Conservation (phyloP, 805 yeast genomes). For the Teunomyces panamensis region DNA sequence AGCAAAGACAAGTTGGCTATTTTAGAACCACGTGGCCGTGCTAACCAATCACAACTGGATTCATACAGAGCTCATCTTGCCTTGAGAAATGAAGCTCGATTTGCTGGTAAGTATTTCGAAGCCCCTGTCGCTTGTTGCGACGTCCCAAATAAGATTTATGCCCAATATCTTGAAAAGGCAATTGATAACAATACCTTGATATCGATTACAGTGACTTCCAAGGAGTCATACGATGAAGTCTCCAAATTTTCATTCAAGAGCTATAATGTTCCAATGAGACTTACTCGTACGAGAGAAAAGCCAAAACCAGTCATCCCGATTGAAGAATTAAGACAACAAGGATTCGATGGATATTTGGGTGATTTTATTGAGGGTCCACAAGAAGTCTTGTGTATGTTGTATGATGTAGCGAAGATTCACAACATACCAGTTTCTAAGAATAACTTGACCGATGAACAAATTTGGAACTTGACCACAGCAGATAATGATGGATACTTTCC, state of each 20-base stretch:
- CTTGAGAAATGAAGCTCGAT: slow-evolving; percentile 38
- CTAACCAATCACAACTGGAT: slow-evolving; percentile 37
- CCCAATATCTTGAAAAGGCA: slow-evolving; percentile 55
- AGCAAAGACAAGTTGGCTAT: slow-evolving; percentile 53
- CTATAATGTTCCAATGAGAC: slow-evolving; percentile 58
- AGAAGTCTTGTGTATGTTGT: slow-evolving; percentile 69
- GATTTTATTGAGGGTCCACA: slow-evolving; percentile 75
- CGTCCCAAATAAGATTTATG: slow-evolving; percentile 47
- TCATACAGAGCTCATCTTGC: slow-evolving; percentile 36
- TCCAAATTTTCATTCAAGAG: slow-evolving; percentile 35
- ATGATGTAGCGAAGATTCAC: slow-evolving; percentile 45
- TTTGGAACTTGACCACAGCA: slow-evolving; percentile 34
- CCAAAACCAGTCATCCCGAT: slow-evolving; percentile 18
- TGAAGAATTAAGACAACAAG: slow-evolving; percentile 43
- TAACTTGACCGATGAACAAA: slow-evolving; percentile 42
- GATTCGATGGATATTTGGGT: slow-evolving; percentile 77
- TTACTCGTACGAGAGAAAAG: slow-evolving; percentile 21
- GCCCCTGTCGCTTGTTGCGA: slow-evolving; percentile 72
- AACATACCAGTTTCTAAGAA: slow-evolving; percentile 61
- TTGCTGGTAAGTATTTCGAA: slow-evolving; percentile 52
- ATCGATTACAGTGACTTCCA: slow-evolving; percentile 61
- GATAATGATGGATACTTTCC: slow-evolving; percentile 38
- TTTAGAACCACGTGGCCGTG: slow-evolving; percentile 31
- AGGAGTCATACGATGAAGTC: slow-evolving; percentile 46
- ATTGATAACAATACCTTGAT: slow-evolving; percentile 52